These are phyloP conservation scores for Austroboletus novae-zelandiae DNA, from an alignment of 1,284 basidiomycete genomes.

Conservation along the genomic window DNA sequence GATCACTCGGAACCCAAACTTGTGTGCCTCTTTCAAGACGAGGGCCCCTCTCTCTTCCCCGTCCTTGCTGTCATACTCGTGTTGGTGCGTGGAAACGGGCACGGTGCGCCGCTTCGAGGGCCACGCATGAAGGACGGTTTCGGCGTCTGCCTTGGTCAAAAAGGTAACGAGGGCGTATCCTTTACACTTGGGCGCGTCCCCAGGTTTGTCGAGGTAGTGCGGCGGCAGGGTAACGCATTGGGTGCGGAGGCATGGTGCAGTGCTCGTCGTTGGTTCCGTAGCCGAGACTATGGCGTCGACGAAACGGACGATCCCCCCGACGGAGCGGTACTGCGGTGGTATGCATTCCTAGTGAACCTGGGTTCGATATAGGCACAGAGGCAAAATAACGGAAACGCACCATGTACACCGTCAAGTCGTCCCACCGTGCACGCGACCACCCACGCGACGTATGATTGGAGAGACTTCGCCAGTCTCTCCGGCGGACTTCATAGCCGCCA, in stretches of 20 bases:
- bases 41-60: background rate
- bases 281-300: constrained; percentile 38
- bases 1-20: constrained; percentile 58
- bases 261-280: background rate
- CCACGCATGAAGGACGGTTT: constrained; percentile 49
- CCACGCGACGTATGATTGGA: constrained; percentile 23
- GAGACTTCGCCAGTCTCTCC: constrained; percentile 43
- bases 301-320: constrained; percentile 49
- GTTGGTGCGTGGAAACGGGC: background rate
- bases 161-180: constrained; percentile 71
- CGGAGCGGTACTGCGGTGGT: constrained; percentile 49
- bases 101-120: constrained; percentile 46
- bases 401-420: constrained; percentile 60
- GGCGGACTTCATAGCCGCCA: constrained; percentile 59
- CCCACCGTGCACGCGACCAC: constrained; percentile 53
- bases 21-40: constrained; percentile 42
- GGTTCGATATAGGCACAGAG: constrained; percentile 1
- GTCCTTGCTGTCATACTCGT: background rate
- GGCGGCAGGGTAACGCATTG: constrained; percentile 56
- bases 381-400: constrained; percentile 39
- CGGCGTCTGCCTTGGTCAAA: constrained; percentile 36
- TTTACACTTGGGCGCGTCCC: constrained; percentile 55
- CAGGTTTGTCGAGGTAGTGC: constrained; percentile 58
- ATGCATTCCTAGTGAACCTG: constrained; percentile 63
- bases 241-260: constrained; percentile 29